These are phyloP conservation scores for Lasiosphaeris hirsuta DNA, from an alignment of 495 filamentous ascomycete species.

Conservation along the genomic window DNA sequence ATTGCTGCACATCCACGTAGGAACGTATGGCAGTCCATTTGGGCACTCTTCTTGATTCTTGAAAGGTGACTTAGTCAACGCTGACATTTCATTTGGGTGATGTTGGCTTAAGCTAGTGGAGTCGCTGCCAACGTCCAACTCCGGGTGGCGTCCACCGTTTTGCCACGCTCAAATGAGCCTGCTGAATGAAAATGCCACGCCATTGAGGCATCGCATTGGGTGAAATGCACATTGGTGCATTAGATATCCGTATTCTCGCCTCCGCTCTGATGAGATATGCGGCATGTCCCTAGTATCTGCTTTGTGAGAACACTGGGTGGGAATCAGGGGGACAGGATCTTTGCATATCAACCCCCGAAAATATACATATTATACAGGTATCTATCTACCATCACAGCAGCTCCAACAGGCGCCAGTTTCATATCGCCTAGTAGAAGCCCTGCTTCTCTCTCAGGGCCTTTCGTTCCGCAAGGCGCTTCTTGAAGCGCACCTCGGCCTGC, in stretches of 20 bases:
- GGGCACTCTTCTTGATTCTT: not conserved
- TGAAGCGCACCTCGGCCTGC: constrained; percentile 70
- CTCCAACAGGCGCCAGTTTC: not conserved
- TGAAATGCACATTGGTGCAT: too few species aligned
- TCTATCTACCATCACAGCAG: not conserved
- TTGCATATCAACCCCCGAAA: not conserved
- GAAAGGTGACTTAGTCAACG: constrained; percentile 8
- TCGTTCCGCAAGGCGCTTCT: constrained; percentile 47
- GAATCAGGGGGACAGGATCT: not conserved
- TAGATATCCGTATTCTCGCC: too few species aligned
- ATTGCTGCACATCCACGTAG: too few species aligned
- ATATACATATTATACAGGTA: not conserved
- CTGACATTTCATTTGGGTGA: constrained; percentile 1
- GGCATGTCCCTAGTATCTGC: too few species aligned
- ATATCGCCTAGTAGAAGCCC: constrained; percentile 21
- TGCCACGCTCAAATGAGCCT: not conserved
- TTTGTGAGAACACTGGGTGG: too few species aligned
- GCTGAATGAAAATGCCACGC: not conserved
- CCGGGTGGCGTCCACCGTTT: not conserved
- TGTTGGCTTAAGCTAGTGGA: constrained; percentile 8
- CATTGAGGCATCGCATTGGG: too few species aligned
- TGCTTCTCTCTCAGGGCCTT: constrained; percentile 41
- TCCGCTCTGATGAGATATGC: too few species aligned
- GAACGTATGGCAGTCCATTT: not conserved
- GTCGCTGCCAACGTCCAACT: not conserved